Evolutionary conservation across 2,329 filamentous ascomycete genomes (phyloP).

Genomic region (Colletotrichum theobromicola): DNA sequence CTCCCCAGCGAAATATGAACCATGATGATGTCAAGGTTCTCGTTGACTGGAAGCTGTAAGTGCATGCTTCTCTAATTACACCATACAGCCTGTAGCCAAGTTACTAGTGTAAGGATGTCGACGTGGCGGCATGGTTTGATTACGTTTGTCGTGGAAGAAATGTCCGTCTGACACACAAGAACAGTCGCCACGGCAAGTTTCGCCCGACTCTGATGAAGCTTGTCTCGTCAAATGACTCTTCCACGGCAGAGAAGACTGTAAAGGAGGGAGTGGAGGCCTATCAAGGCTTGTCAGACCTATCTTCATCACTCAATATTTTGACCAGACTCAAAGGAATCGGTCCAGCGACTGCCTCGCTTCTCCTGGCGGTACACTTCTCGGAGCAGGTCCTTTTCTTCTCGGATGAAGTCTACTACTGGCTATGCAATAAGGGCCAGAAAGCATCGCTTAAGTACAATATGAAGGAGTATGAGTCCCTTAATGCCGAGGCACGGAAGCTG

Average conservation of each 20-base stretch:
- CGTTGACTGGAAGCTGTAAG: constrained; percentile 76
- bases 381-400: constrained; percentile 74
- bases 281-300: constrained; percentile 35
- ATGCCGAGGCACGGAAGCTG: constrained; percentile 46
- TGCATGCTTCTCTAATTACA: constrained; percentile 18
- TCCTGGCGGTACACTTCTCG: constrained; percentile 70
- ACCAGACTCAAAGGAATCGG: constrained; percentile 75
- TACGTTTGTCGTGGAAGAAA: not conserved
- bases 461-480: constrained; percentile 70
- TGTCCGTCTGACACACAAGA: not conserved
- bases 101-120: not conserved
- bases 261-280: constrained; percentile 56
- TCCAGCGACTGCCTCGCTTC: constrained; percentile 78
- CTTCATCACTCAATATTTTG: constrained; percentile 57
- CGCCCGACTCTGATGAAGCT: constrained; percentile 65
- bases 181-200: constrained; percentile 65
- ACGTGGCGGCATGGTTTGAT: not conserved
- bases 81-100: not conserved
- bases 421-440: constrained; percentile 59
- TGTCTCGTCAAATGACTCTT: constrained; percentile 64
- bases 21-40: constrained; percentile 64
- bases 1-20: constrained; percentile 46
- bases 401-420: constrained; percentile 80
- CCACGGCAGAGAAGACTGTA: constrained; percentile 52
- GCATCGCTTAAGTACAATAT: constrained; percentile 69